A percentile compares a stretch with the other conserved stretches of the same genome.
Evolutionary conservation across 1,139 yeast species (phyloP).

Genomic region (Kluyveromyces sp.): DNA sequence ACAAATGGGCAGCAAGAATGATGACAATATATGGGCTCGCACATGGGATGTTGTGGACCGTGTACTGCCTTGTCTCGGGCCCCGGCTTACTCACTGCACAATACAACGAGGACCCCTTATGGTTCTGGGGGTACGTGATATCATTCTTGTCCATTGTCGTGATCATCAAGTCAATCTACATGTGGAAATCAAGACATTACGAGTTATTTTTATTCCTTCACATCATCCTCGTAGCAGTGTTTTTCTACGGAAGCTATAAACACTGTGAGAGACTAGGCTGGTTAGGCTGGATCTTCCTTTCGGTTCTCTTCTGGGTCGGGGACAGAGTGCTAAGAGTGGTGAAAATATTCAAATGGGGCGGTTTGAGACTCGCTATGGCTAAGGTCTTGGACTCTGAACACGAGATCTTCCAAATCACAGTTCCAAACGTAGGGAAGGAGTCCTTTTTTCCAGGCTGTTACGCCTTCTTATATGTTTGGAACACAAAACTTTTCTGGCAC

Average conservation of each 20-base stretch:
- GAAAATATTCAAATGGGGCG: conserved; percentile 43
- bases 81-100: conserved; percentile 10
- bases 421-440: conserved; percentile 35
- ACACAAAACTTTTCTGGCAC: conserved; percentile 50
- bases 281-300: conserved; percentile 43
- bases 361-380: conserved; percentile 38
- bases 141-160: conserved; percentile 37
- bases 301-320: conserved; percentile 55
- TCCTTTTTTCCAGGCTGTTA: conserved; percentile 32
- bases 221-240: conserved; percentile 48
- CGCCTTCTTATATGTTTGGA: conserved; percentile 24
- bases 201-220: conserved; percentile 60
- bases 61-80: conserved; percentile 30
- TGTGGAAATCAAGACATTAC: conserved; percentile 49
- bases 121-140: conserved; percentile 52
- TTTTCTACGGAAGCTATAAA: conserved; percentile 52
- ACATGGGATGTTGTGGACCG: conserved; percentile 44
- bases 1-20: conserved; percentile 60
- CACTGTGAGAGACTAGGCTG: conserved; percentile 46
- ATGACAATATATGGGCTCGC: conserved; percentile 33
- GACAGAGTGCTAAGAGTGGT: conserved; percentile 49
- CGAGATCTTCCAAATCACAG: conserved; percentile 31
- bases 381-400: conserved; percentile 42
- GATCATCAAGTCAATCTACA: conserved; percentile 41
- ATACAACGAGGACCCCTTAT: conserved; percentile 16